Evolutionary conservation across 2,329 filamentous ascomycete genomes (phyloP), one percentile per base, ranked within the genome.

Genomic region (Pleomassaria siparia): DNA sequence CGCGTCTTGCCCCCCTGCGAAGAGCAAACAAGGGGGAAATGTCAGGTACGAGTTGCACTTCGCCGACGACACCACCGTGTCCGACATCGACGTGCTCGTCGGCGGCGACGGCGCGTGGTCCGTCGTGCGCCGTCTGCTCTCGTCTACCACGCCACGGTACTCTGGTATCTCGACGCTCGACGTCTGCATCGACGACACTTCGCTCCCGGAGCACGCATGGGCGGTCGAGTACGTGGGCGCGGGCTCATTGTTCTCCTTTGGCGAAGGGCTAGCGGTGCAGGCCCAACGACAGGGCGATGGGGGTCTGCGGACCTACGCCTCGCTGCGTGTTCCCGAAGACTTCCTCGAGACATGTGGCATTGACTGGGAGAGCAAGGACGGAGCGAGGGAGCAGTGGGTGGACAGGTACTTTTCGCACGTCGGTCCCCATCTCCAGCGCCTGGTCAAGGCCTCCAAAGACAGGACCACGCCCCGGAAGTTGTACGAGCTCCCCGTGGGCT

Each of bases 401-500:
- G 49, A 59, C 3, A 46, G 32, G 9, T 62, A 63, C 48, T 56
- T 66, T 15, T 44, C 39, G 1, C 49, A 65, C 16, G 46, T 78
- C 2, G 76, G 76, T 2, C 62, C 47, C 0, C 56, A 64, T 21
- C 32, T 64, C 20, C 52, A 60, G 43, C 52, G 58, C 8, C 20
- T 64, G 1, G 41, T 68, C 22, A 40, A 61, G 2, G 54, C 55
- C 7, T 60, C 53, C 6, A 53, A 26, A 9, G 59, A 64, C 18
- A 32, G 39, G 2, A 8, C 57, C 2, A 51, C 25, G 2, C 44
- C 63, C 4, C 58, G 64, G 4, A 36, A 74, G 1, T 66, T 85
- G 1, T 83, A 79, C 58, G 75, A 76, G 59, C 72, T 86, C 9
- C 80, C 81, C 0, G 61, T 78, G 1, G 80, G 54, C 2, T 72